A percentile compares a stretch with the other conserved stretches of the same genome.
Evolutionary conservation across 495 filamentous ascomycete genomes (phyloP).

Genomic region (Staphylotrichum longicolle): DNA sequence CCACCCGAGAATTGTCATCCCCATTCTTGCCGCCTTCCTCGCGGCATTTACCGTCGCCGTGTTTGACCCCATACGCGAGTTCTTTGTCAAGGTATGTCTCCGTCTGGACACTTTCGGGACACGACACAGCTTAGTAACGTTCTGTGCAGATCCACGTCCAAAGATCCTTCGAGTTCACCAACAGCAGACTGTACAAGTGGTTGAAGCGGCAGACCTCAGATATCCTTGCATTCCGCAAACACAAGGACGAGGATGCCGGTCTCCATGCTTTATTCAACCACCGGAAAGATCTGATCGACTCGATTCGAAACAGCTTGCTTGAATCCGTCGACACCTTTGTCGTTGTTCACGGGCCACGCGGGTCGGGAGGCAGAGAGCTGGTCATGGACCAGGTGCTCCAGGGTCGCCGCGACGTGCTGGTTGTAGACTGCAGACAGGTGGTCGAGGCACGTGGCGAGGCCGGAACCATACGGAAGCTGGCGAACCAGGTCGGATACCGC

Average conservation of each 20-base stretch:
- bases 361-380: conserved; percentile 86
- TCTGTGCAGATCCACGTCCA: conserved; percentile 63
- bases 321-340: conserved; percentile 91
- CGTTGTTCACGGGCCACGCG: conserved; percentile 86
- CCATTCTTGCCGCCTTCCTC: conserved; percentile 71
- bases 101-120: too few relatives aligned
- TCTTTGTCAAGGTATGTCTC: conserved; percentile 67
- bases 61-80: conserved; percentile 90
- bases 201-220: conserved; percentile 75
- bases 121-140: conserved; percentile 10
- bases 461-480: conserved; percentile 79
- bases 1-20: conserved; percentile 87
- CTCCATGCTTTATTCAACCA: conserved; percentile 86
- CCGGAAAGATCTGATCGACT: conserved; percentile 72
- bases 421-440: conserved; percentile 95
- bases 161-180: conserved; percentile 65
- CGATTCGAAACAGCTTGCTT: conserved; percentile 79
- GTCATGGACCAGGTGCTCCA: conserved; percentile 81
- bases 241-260: conserved; percentile 61
- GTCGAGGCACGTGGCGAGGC: conserved; percentile 88
- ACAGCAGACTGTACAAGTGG: conserved; percentile 72
- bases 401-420: conserved; percentile 69
- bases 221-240: conserved; percentile 52
- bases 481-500: conserved; percentile 81
- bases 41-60: conserved; percentile 84